Conservation (phyloP, 2,329 filamentous ascomycete species). For the Penicillium sp. region DNA sequence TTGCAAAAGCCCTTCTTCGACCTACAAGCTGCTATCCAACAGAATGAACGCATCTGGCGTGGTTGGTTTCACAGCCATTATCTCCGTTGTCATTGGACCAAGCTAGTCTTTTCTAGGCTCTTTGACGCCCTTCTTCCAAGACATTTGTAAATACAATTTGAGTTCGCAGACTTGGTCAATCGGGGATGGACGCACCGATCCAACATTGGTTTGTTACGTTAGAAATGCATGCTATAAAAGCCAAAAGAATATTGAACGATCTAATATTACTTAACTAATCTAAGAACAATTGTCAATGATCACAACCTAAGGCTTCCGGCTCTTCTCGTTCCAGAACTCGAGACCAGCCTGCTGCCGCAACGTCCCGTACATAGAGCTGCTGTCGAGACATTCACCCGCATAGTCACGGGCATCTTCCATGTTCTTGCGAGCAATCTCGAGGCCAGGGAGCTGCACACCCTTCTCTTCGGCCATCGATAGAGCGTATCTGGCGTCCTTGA, state of each 20-base stretch:
- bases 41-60: conserved; percentile 63
- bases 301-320: conserved; percentile 21
- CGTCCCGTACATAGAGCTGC: conserved; percentile 38
- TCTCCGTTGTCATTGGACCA: neutral
- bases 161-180: neutral
- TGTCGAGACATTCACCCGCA: conserved; percentile 37
- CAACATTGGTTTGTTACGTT: neutral
- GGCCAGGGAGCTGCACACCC: conserved; percentile 31
- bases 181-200: neutral
- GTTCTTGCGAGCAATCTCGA: conserved; percentile 33
- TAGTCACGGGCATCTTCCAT: conserved; percentile 37
- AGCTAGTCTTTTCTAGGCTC: neutral
- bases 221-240: neutral
- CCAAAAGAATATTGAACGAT: neutral
- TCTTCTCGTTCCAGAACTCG: conserved; percentile 40
- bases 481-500: conserved; percentile 38
- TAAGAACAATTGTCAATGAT: neutral
- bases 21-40: conserved; percentile 67
- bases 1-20: conserved; percentile 79
- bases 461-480: conserved; percentile 31
- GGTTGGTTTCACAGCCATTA: neutral
- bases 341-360: conserved; percentile 36
- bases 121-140: neutral
- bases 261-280: conserved; percentile 2
- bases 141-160: neutral